phyloP scores from a whole-genome alignment of 768 basidiomycete species.

The Russula dissimulans region DNA sequence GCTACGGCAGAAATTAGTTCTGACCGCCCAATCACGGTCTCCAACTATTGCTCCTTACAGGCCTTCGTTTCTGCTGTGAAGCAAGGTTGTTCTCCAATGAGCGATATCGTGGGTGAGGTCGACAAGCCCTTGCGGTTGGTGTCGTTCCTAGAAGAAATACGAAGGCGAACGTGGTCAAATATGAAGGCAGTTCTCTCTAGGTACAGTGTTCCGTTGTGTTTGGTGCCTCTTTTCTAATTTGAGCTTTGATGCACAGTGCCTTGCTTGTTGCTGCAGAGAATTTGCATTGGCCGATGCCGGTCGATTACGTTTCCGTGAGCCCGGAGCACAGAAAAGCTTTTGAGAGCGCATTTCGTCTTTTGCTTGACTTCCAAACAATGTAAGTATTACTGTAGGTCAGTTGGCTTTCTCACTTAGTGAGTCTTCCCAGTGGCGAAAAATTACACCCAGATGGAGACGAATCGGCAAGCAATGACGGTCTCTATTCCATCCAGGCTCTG shows the following conservation, averaged over 20 bases:
- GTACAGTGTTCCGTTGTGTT: constrained; percentile 29
- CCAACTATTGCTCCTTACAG: constrained; percentile 53
- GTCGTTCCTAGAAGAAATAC: constrained; percentile 50
- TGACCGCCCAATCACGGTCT: constrained; percentile 34
- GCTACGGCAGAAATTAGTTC: constrained; percentile 45
- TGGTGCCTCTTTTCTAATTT: constrained; percentile 9
- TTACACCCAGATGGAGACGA: constrained; percentile 26
- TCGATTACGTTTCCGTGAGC: constrained; percentile 50
- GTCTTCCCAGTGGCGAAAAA: constrained; percentile 40
- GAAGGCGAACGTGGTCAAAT: constrained; percentile 65
- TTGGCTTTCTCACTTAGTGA: constrained; percentile 4
- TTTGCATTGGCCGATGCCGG: constrained; percentile 76
- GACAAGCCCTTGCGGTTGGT: constrained; percentile 46
- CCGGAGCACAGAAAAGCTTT: constrained; percentile 52
- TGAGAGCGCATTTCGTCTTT: constrained; percentile 66
- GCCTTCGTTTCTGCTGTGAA: constrained; percentile 46
- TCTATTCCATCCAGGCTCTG: constrained; percentile 81
- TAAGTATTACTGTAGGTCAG: constrained; percentile 30
- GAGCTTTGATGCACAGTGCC: constrained; percentile 33
- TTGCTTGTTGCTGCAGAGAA: constrained; percentile 59
- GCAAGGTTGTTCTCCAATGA: constrained; percentile 35
- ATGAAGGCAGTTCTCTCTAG: constrained; percentile 56
- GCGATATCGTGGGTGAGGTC: constrained; percentile 36
- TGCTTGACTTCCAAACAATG: constrained; percentile 73
- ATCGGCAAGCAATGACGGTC: constrained; percentile 39